These are phyloP conservation scores for Artomyces pyxidatus DNA, from an alignment of 768 basidiomycete species.

Conservation along the genomic window DNA sequence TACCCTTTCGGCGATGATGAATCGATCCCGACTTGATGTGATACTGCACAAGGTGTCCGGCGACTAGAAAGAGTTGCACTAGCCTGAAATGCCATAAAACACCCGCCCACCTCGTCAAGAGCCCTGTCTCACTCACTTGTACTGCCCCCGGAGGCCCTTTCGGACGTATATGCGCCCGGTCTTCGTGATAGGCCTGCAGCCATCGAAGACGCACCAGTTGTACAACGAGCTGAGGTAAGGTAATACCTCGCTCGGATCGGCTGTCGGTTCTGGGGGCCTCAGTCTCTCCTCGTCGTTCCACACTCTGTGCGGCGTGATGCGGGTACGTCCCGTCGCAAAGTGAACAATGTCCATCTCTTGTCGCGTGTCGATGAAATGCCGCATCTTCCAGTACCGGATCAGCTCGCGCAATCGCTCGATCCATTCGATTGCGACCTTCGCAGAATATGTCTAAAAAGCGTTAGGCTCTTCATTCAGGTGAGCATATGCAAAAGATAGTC, in stretches of 20 bases:
- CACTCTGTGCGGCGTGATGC: slow-evolving; percentile 50
- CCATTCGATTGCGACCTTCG: slow-evolving; percentile 74
- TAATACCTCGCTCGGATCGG: slow-evolving; percentile 43
- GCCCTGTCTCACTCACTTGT: slow-evolving; percentile 70
- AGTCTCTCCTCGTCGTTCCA: slow-evolving; percentile 30
- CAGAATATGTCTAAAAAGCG: slow-evolving; percentile 56
- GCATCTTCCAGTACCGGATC: slow-evolving; percentile 69
- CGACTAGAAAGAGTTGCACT: slow-evolving; percentile 64
- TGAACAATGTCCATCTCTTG: slow-evolving; percentile 77
- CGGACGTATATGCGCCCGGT: slow-evolving; percentile 68
- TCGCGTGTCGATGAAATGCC: slow-evolving; percentile 66
- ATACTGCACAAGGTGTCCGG: slow-evolving; percentile 70
- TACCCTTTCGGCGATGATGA: slow-evolving; percentile 47
- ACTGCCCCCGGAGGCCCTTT: slow-evolving; percentile 65
- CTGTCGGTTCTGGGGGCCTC: slow-evolving; percentile 40
- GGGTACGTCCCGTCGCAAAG: slow-evolving; percentile 37
- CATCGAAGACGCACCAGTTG: slow-evolving; percentile 82
- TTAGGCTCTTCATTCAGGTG: background rate
- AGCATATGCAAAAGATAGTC: slow-evolving; percentile 11
- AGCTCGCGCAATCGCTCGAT: slow-evolving; percentile 65
- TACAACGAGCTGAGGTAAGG: slow-evolving; percentile 59
- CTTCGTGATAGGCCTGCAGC: slow-evolving; percentile 68
- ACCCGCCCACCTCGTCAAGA: background rate
- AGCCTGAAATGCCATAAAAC: slow-evolving; percentile 36
- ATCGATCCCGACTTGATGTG: slow-evolving; percentile 49